Evolutionary conservation across 305 asterid genomes (phyloP).

Genomic region (Fraxinus ornus): DNA sequence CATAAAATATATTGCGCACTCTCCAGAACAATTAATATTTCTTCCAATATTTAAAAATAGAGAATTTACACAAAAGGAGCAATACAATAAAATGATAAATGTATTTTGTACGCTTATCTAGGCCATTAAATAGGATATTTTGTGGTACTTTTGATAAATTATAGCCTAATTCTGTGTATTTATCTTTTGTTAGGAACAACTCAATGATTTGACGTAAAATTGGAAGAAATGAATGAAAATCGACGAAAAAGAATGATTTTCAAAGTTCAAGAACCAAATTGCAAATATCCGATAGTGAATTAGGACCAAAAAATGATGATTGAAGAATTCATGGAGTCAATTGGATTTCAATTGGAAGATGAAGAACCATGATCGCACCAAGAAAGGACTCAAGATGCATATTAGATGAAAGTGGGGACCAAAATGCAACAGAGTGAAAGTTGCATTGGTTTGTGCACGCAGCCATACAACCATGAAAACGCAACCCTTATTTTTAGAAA

Average conservation of each 20-base stretch:
- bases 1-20: background rate
- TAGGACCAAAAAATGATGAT: background rate
- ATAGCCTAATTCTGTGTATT: background rate
- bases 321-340: background rate
- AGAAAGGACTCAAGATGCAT: background rate
- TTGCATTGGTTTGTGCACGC: background rate
- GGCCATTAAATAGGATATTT: background rate
- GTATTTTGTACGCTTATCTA: background rate
- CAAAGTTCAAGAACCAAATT: background rate
- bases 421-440: background rate
- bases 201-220: background rate
- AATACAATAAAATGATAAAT: background rate
- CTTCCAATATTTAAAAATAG: background rate
- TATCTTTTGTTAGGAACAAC: background rate
- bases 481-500: too few species aligned
- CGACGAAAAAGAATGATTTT: background rate
- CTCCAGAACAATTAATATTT: background rate
- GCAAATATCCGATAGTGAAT: background rate
- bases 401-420: background rate
- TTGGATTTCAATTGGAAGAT: background rate
- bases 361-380: background rate
- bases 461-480: background rate
- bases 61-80: background rate
- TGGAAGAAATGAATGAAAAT: background rate
- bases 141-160: background rate